Evolutionary conservation across 306 rosid species (phyloP).

Genomic region (Rosa multiflora): DNA sequence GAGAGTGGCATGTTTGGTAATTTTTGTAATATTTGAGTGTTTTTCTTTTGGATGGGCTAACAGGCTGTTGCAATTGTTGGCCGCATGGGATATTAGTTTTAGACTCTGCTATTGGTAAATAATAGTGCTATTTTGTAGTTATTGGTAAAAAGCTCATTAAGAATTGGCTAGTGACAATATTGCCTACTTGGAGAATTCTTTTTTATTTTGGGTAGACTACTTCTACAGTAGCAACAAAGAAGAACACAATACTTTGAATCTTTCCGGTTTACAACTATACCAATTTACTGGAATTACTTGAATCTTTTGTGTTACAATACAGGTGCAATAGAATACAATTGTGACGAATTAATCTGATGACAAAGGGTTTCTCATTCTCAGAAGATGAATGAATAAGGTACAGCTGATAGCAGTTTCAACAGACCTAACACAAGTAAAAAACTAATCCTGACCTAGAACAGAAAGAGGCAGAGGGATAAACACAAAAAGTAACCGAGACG

Average conservation of each 20-base stretch:
- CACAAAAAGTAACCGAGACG: slow-evolving; percentile 3
- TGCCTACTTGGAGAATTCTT: not conserved
- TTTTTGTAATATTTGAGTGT: too few species aligned
- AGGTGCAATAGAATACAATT: not conserved
- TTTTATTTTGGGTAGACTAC: not conserved
- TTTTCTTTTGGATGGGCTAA: too few species aligned
- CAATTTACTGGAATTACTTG: not conserved
- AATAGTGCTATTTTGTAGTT: too few species aligned
- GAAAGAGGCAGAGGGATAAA: slow-evolving; percentile 7
- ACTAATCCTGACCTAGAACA: not conserved
- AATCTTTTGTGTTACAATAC: not conserved
- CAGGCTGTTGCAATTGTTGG: too few species aligned
- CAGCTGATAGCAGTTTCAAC: not conserved
- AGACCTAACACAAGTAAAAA: not conserved
- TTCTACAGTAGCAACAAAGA: not conserved
- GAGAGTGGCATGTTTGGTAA: too few species aligned
- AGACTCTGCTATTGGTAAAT: too few species aligned
- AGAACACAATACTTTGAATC: not conserved
- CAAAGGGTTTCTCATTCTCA: not conserved
- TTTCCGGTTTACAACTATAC: not conserved
- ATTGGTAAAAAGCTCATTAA: too few species aligned
- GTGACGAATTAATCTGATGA: not conserved
- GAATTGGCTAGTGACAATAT: not conserved
- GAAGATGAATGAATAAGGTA: not conserved
- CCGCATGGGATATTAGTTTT: too few species aligned